phyloP scores from a whole-genome alignment of 345 rosid species.

The Aquilaria malaccensis region DNA sequence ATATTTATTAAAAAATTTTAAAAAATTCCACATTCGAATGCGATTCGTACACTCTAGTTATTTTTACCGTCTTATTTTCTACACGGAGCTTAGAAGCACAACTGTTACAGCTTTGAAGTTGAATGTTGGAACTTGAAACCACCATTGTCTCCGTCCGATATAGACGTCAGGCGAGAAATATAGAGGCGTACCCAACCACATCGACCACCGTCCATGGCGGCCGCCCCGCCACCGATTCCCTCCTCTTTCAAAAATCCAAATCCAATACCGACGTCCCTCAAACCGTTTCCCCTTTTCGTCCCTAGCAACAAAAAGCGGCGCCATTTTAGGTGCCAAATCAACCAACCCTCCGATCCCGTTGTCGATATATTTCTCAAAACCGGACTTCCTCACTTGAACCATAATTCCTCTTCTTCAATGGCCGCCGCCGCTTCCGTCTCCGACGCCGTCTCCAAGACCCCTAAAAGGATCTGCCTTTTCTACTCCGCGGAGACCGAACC shows the following conservation, averaged over 20 bases:
- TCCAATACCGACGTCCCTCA: conserved; percentile 2
- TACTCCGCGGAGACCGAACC: conserved; percentile 64
- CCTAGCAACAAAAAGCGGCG: background rate
- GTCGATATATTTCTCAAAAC: conserved; percentile 43
- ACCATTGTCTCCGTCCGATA: too few species aligned
- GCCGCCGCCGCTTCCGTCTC: conserved; percentile 44
- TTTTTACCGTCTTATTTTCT: too few species aligned
- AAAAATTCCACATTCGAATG: too few species aligned
- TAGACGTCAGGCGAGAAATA: too few species aligned
- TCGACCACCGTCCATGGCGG: conserved; percentile 6
- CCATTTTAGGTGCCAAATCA: conserved; percentile 35
- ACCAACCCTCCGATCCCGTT: conserved; percentile 37
- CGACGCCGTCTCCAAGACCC: conserved; percentile 38
- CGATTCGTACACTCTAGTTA: too few species aligned
- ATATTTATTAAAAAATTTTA: too few species aligned
- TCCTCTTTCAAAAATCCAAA: conserved; percentile 3
- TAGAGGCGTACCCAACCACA: too few species aligned
- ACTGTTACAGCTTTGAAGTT: too few species aligned
- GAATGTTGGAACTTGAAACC: too few species aligned
- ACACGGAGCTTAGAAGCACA: too few species aligned
- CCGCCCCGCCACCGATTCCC: conserved; percentile 5
- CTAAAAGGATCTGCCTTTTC: conserved; percentile 68
- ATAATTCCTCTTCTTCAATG: conserved; percentile 28
- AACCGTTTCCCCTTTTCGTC: conserved; percentile 3
- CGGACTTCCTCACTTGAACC: conserved; percentile 38